Percentiles rank a stretch among this genome's conserved stretches.
These are phyloP conservation scores for Chimonanthus praecox DNA, from an alignment of 164 flowering plant genomes.

Conservation along the genomic window DNA sequence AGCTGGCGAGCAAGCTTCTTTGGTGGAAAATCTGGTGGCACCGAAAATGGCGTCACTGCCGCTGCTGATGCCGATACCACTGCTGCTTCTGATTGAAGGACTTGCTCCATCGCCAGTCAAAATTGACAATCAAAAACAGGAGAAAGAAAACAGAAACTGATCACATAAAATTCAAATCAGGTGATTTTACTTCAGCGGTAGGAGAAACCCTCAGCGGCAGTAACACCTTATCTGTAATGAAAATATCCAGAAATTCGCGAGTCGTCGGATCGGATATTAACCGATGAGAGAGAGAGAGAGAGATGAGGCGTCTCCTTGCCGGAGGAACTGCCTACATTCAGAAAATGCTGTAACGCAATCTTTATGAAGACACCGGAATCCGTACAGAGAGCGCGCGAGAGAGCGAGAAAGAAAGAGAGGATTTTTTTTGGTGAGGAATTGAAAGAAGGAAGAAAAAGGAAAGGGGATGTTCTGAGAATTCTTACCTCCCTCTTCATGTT, in stretches of 20 bases:
- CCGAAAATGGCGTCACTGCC: background rate
- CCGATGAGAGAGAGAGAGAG: background rate
- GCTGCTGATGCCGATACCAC: slow-evolving; percentile 6
- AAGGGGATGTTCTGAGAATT: background rate
- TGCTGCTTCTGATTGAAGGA: slow-evolving; percentile 26
- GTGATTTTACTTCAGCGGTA: slow-evolving; percentile 12
- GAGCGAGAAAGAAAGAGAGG: slow-evolving; percentile 3
- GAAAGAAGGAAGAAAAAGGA: slow-evolving; percentile 12
- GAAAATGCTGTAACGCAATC: slow-evolving; percentile 13
- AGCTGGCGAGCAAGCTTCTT: slow-evolving; percentile 92
- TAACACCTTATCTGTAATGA: slow-evolving; percentile 1
- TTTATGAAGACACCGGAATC: slow-evolving; percentile 2
- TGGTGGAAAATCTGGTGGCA: slow-evolving; percentile 33
- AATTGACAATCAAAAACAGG: slow-evolving; percentile 10
- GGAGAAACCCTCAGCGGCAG: slow-evolving; percentile 16
- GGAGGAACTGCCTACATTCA: slow-evolving; percentile 4
- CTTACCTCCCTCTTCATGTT: slow-evolving; percentile 52
- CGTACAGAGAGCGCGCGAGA: slow-evolving; percentile 11
- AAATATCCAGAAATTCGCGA: background rate
- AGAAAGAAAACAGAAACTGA: slow-evolving; percentile 8
- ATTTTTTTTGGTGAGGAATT: slow-evolving; percentile 6
- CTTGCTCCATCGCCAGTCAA: slow-evolving; percentile 47
- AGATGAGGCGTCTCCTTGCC: slow-evolving; percentile 1
- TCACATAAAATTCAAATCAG: background rate
- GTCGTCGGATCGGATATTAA: background rate